Evolutionary conservation across 352 stramenopile species (phyloP), one percentile per base, ranked within the genome.

Genomic region (Phytophthora pisi): DNA sequence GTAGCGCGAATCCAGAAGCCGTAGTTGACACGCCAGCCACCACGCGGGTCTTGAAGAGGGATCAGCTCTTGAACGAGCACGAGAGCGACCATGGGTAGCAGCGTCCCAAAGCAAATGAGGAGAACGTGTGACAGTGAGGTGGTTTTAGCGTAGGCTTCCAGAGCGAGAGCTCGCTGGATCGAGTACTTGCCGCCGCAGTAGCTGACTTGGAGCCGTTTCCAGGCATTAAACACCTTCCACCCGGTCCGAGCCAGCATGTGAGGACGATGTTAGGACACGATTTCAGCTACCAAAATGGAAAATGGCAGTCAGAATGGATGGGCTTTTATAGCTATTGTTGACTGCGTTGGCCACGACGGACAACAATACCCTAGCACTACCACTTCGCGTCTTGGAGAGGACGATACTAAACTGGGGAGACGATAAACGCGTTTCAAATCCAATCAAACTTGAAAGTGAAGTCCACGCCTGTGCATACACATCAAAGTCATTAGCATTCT

Each of bases 361-460:
- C 24, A 4, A 28, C 24, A 28, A 28, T 47, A 5, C 31, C n/a
- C n/a, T n/a, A n/a, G n/a, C n/a, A n/a, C n/a, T n/a, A n/a, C n/a
- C n/a, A 40, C 31, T 40, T 40, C 7, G 31, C 31, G 2, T 40
- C 31, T 40, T 40, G 2, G n/a, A 28, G 24, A 28, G 24, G 24
- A 28, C 24, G 24, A 28, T 30, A 30, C 26, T 30, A 30, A 8
- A 31, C 28, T 9, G 28, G 28, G 36, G 36, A 42, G 13, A 16
- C 13, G 36, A 13, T 42, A 42, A 42, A 42, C 36, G 8, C 36
- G 36, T 2, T 16, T 42, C 10, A 40, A n/a, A n/a, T n/a, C n/a
- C n/a, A n/a, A n/a, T n/a, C 34, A 42, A 68, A 58, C 34, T 57
- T 56, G 51, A 66, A 66, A 3, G 59, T 63, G 23, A 55, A 61